Evolutionary conservation across 768 basidiomycete genomes (phyloP), one percentile per base, ranked within the genome.

Genomic region (Pholiota conissans): DNA sequence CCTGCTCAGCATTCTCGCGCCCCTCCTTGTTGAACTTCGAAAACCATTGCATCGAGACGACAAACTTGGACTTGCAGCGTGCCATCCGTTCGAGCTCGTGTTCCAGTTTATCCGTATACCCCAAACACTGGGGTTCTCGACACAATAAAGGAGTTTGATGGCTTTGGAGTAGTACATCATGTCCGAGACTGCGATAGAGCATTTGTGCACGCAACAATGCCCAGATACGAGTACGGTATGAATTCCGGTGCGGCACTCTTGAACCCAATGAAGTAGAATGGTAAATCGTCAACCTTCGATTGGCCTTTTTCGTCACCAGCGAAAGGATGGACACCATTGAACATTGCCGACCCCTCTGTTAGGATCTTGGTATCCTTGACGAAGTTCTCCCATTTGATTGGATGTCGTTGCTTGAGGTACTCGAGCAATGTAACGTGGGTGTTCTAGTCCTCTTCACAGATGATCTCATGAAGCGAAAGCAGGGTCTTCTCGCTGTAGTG

Each of bases 161-260:
- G 97, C 97, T 78, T 99, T 99, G 63, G 92, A 87, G 73, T 99
- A 98, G 77, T 99, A 98, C 97, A 98, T 98, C 93, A 99, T 98
- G 51, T 97, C 97, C 32, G 97, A 98, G 16, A 99, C 96, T 13
- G 97, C 97, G 87, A 71, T 99, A 98, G 18, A 99, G 84, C 1
- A 96, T 99, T 78, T 99, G 97, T 14, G 97, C 97, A 52, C 97
- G 93, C 8, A 99, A 84, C 5, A 95, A 98, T 7, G 97, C 95
- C 97, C 97, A 99, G 67, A 99, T 99, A 70, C 97, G 89, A 7
- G 97, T 99, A 58, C 97, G 94, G 83, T 2, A 97, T 99, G 71
- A 95, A 99, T 72, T 99, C 97, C 2, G 96, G 97, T 3, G 95
- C 93, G 18, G 96, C 93, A 61, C 91, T 95, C 81, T 97, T 98